Evolutionary conservation across 352 stramenopile species (phyloP).

Genomic region (Phytopythium ostracodes): DNA sequence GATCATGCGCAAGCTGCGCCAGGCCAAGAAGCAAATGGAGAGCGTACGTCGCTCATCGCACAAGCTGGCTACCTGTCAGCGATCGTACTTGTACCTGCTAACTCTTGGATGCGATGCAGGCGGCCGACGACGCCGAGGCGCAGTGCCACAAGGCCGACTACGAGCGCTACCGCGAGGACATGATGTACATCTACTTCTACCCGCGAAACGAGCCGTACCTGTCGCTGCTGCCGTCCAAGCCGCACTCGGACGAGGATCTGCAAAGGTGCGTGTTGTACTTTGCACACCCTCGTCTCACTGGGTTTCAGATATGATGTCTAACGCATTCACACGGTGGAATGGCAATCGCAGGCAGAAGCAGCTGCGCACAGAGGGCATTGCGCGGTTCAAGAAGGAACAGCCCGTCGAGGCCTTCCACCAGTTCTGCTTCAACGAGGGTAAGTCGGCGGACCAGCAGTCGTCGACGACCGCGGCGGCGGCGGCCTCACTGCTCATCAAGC

Average conservation of each 20-base stretch:
- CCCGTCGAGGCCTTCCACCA: constrained; percentile 60
- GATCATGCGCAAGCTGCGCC: constrained; percentile 76
- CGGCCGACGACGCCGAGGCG: constrained; percentile 36
- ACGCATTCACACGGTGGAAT: not conserved
- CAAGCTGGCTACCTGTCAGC: not conserved
- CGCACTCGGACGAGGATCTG: constrained; percentile 47
- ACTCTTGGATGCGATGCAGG: constrained; percentile 15
- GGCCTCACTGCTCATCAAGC: constrained; percentile 57
- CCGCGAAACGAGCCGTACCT: constrained; percentile 68
- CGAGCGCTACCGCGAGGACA: constrained; percentile 45
- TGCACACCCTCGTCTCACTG: not conserved
- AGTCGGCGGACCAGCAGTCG: constrained; percentile 17
- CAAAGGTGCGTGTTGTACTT: constrained; percentile 18
- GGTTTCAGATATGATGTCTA: not conserved
- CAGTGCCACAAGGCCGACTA: constrained; percentile 32
- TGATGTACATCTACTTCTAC: constrained; percentile 86
- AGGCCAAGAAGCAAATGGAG: constrained; percentile 45
- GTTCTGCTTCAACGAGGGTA: constrained; percentile 66
- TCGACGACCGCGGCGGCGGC: constrained; percentile 17
- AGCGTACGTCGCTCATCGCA: constrained; percentile 23
- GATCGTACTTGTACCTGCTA: not conserved
- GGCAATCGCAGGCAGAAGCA: constrained; percentile 28
- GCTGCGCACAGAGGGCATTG: constrained; percentile 38
- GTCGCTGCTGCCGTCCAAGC: constrained; percentile 53
- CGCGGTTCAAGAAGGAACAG: constrained; percentile 53